Percentiles rank a stretch among this genome's conserved stretches.
These are phyloP conservation scores for Talaromyces sp. DNA, from an alignment of 2,329 filamentous ascomycete genomes.

Conservation along the genomic window DNA sequence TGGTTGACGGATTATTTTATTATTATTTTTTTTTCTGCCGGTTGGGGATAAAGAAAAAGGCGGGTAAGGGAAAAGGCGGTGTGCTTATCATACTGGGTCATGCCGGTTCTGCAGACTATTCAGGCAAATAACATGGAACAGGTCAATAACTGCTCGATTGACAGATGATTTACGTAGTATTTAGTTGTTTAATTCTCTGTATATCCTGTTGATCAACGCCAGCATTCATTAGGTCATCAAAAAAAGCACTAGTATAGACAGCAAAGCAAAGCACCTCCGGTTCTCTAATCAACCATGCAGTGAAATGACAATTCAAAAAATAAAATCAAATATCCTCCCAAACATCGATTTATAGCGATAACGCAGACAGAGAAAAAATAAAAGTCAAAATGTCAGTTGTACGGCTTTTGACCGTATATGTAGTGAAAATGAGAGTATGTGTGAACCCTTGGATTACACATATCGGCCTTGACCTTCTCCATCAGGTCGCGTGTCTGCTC, in stretches of 20 bases:
- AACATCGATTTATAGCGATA: neutral
- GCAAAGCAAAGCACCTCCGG: neutral
- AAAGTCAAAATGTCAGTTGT: too few species aligned
- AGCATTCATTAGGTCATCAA: neutral
- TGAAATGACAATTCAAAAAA: neutral
- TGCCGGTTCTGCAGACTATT: neutral
- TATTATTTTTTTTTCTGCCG: neutral
- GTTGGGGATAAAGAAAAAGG: neutral
- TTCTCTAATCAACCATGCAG: neutral
- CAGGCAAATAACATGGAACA: too few species aligned
- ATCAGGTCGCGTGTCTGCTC: constrained; percentile 25
- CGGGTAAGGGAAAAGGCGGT: neutral
- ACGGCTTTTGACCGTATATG: constrained; percentile 12
- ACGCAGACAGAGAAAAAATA: neutral
- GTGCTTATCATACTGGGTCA: neutral
- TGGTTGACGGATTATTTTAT: neutral
- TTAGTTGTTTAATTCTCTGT: neutral
- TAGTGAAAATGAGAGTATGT: constrained; percentile 17
- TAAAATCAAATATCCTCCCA: neutral
- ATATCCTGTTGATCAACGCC: neutral
- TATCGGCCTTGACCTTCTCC: constrained; percentile 24
- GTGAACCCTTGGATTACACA: constrained; percentile 23
- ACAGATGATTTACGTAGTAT: neutral
- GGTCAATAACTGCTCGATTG: neutral
- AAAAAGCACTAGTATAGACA: neutral